Conservation (phyloP, 225 moss, liverwort and hornwort species). For the Antitrichia curtipendula region DNA sequence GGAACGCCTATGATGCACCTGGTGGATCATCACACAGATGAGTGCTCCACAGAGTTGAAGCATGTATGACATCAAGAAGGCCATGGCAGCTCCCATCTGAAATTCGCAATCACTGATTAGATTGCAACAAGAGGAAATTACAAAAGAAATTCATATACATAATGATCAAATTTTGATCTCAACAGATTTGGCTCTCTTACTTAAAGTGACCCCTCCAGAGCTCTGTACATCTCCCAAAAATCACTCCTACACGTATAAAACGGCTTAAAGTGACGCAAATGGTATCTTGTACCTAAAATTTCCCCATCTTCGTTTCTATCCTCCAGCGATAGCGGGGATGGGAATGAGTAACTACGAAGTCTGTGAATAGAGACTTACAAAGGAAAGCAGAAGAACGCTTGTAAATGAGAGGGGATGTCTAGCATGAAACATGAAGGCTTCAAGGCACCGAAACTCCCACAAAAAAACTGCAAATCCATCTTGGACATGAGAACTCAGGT, state of each 20-base stretch:
- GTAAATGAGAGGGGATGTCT: constrained; percentile 36
- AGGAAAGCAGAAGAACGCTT: constrained; percentile 33
- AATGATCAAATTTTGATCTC: background rate
- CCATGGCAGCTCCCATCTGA: constrained; percentile 37
- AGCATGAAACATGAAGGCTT: constrained; percentile 21
- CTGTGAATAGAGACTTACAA: constrained; percentile 10
- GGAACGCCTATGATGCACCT: constrained; percentile 7
- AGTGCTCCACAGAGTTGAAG: constrained; percentile 50
- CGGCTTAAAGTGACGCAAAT: background rate
- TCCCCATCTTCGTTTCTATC: background rate
- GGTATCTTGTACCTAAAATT: background rate
- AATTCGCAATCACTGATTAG: background rate
- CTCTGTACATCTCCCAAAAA: background rate
- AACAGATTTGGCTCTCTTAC: background rate
- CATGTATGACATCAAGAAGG: constrained; percentile 52
- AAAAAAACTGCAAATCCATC: constrained; percentile 22
- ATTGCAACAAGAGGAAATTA: background rate
- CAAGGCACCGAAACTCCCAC: constrained; percentile 28
- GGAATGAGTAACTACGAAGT: background rate
- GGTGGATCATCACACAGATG: constrained; percentile 56
- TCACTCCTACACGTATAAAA: background rate
- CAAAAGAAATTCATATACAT: background rate
- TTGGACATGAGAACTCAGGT: background rate
- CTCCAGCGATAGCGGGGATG: background rate
- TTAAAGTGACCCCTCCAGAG: background rate